Base-by-base conservation (phyloP, 2,329 filamentous ascomycete genomes). In the Neoarthrinium moseri region DNA sequence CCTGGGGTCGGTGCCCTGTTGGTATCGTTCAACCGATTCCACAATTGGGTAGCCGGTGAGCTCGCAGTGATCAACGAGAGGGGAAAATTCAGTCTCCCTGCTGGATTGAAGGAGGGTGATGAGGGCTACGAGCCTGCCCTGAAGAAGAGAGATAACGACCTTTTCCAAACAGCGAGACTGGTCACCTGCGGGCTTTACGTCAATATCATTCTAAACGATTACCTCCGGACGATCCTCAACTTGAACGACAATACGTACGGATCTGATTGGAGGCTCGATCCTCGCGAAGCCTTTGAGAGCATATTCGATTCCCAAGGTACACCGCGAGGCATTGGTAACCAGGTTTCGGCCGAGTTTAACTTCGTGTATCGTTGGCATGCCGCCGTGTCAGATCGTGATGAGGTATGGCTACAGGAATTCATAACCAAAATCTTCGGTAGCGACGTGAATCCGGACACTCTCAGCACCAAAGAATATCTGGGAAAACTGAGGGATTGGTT, bases 31-130 rank as follows among this genome's bases (percentile, higher is more conserved):
- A 86, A 86, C 57, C 79, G 84, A 20, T 95, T 95, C 68, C 92
- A 96, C 68, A 96, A 97, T 67, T 78, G 94, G 53, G 81, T 91
- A 0, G 91, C 88, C 2, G 79, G 83, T 44, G 86, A 92, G 50
- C 72, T 96, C 15, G 87, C 87, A 0, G 70, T 77, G n/a, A 92
- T 96, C 66, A 96, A 96, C 57, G 91, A 96, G 57, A 81, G 82
- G 35, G 84, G 83, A 13, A 80, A 88, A 18, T 96, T 96, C 66
- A 80, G 76, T 1, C 84, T 82, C 89, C 89, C 0, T 58, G 70
- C 0, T 65, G 71, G 0, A 52, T 67, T 1, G 68, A 81, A 0
- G 57, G 69, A 0, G 73, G 72, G 2, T 5, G 21, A 36, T 7
- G 15, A 17, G 12, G 24, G 65, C 21, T 35, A 44, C 18, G 29